Conservation (phyloP, 768 basidiomycete genomes). For the Boletus sp. region DNA sequence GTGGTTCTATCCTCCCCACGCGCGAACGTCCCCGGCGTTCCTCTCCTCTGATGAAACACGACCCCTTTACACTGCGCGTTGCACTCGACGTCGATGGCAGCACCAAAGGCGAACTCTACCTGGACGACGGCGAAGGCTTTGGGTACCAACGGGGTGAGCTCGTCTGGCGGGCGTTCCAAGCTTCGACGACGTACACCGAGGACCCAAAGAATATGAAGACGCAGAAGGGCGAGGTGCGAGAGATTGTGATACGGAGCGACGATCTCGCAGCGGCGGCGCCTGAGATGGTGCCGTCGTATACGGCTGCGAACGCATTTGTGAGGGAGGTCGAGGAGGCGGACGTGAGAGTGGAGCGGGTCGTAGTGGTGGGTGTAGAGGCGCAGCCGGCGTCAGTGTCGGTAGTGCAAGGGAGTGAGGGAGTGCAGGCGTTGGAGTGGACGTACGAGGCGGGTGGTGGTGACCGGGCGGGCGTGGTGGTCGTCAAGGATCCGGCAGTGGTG, state of each 20-base stretch:
- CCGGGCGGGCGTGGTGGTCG: slow-evolving; percentile 61
- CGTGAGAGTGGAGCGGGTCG: slow-evolving; percentile 80
- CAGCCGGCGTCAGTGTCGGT: slow-evolving; percentile 62
- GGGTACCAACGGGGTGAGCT: slow-evolving; percentile 72
- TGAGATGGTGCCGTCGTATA: slow-evolving; percentile 47
- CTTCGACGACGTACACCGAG: slow-evolving; percentile 42
- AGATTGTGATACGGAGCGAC: slow-evolving; percentile 45
- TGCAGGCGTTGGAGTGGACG: slow-evolving; percentile 59
- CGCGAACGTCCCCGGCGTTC: slow-evolving; percentile 86
- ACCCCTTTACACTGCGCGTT: slow-evolving; percentile 90
- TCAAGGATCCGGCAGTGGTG: slow-evolving; percentile 70
- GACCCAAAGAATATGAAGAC: slow-evolving; percentile 10
- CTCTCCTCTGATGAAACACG: slow-evolving; percentile 82
- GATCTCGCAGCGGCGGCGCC: slow-evolving; percentile 61
- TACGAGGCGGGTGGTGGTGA: slow-evolving; percentile 60
- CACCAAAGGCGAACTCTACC: slow-evolving; percentile 85
- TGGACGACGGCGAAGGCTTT: slow-evolving; percentile 91
- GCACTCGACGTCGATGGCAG: slow-evolving; percentile 59
- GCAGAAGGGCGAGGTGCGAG: slow-evolving; percentile 27
- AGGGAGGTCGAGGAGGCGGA: slow-evolving; percentile 45
- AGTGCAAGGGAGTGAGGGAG: slow-evolving; percentile 37
- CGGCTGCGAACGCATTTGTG: slow-evolving; percentile 66
- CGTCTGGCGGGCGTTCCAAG: slow-evolving; percentile 77
- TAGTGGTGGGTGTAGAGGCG: slow-evolving; percentile 67
- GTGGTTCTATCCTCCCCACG: slow-evolving; percentile 86